Evolutionary conservation across 371 early-diverging fungal species (phyloP), one percentile per base, ranked within the genome.

Genomic region (Aphelidium insulamus): DNA sequence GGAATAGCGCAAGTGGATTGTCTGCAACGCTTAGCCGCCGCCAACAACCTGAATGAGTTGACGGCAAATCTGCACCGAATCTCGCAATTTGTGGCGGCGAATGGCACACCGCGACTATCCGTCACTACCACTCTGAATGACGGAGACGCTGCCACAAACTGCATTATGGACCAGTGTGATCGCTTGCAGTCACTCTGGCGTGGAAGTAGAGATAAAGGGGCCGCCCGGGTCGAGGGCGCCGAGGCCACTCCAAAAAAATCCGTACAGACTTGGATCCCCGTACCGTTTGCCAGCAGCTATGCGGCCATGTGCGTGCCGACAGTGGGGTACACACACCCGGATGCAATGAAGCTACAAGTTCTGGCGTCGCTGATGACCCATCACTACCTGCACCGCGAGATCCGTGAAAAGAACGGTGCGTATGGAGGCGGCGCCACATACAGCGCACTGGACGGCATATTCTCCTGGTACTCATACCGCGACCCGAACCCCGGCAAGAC

Each of bases 351-450:
- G 36, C 62, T 84, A 21, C 76, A 75, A 48, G 55, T 83, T 4
- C 49, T 87, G 4, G 71, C 79, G 0, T 75, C 77, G 3, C 51
- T 90, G 10, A 58, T 87, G 61, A 77, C 85, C 5, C 63, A 64
- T 41, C 62, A 78, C 36, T 86, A 62, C 52, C 53, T 90, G 17
- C 94, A 92, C 50, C 72, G 77, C 17, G 87, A 90, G 52, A 77
- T 92, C 27, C 74, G 94, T 41, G 94, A 92, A 48, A 84, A 79
- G 65, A 81, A 82, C 40, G 94, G 94, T 21, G 94, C 94, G 5
- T 94, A 94, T 51, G 91, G 90, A 11, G 91, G 82, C 14, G 85
- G 86, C 21, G 74, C 84, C 2, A 41, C 54, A 1, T 85, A 71
- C 53, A 59, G 64, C 12, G 52, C 77, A 2, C 42, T 69, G 3